Evolutionary conservation across 139 green algal genomes (phyloP).

Genomic region (Micractinium sp.): DNA sequence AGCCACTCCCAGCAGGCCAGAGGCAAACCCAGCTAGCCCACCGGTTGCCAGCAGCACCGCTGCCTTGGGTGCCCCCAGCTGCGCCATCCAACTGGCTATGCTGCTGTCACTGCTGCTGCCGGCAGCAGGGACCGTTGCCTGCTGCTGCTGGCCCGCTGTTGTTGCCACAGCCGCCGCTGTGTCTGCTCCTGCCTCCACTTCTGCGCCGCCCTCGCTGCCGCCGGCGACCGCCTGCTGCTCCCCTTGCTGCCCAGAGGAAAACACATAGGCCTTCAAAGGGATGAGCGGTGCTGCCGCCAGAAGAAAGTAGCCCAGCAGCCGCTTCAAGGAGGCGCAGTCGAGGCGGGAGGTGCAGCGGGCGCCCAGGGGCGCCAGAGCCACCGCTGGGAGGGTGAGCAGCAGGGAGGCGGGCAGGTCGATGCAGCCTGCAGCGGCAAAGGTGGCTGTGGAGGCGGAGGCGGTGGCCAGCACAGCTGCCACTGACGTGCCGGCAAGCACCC

Average conservation of each 20-base stretch:
- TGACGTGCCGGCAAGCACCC: slow-evolving; percentile 66
- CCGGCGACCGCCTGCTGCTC: not conserved
- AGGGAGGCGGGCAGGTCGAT: slow-evolving; percentile 63
- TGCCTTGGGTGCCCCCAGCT: not conserved
- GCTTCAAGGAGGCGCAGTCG: slow-evolving; percentile 49
- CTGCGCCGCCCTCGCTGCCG: not conserved
- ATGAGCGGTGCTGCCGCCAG: slow-evolving; percentile 67
- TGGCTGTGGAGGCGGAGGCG: slow-evolving; percentile 51
- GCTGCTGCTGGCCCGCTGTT: not conserved
- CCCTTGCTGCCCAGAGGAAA: not conserved
- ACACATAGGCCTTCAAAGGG: slow-evolving; percentile 56
- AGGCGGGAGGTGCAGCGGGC: slow-evolving; percentile 59
- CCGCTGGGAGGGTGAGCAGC: slow-evolving; percentile 53
- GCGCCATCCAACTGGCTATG: not conserved
- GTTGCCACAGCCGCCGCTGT: not conserved
- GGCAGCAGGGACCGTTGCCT: not conserved
- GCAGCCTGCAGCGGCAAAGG: slow-evolving; percentile 50
- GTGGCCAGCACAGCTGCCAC: slow-evolving; percentile 76
- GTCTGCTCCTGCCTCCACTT: not conserved
- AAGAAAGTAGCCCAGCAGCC: slow-evolving; percentile 65
- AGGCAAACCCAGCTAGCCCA: slow-evolving; percentile 64
- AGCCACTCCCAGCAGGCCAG: slow-evolving; percentile 73
- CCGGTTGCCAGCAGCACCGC: slow-evolving; percentile 52
- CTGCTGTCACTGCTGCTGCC: not conserved
- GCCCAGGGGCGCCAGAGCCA: slow-evolving; percentile 63